Percentiles rank a stretch among this genome's conserved stretches.
These are phyloP conservation scores for Corymbia maculata DNA, from an alignment of 345 rosid genomes.

Conservation along the genomic window DNA sequence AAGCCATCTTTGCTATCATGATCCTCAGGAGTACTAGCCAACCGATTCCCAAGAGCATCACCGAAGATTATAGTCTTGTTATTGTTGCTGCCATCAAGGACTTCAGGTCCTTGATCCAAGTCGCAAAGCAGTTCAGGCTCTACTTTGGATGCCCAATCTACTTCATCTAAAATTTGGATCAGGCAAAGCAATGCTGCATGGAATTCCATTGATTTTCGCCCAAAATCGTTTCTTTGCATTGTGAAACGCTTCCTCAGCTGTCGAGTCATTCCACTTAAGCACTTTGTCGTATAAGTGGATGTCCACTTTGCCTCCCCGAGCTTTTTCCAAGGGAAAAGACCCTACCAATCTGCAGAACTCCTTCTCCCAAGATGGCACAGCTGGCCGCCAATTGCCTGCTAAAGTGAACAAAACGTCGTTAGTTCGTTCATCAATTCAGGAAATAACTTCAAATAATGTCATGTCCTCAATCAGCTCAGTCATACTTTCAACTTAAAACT, in stretches of 20 bases:
- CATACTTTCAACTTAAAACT: too few relatives aligned
- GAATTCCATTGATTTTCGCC: constrained; percentile 26
- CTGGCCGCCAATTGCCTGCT: neutral
- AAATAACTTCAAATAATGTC: neutral
- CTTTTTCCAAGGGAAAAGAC: constrained; percentile 1
- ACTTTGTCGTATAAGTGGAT: neutral
- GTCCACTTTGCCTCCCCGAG: neutral
- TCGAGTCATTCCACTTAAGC: constrained; percentile 37
- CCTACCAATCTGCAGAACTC: neutral
- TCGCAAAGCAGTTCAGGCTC: neutral
- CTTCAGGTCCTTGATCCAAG: too few relatives aligned
- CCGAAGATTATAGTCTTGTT: constrained; percentile 20
- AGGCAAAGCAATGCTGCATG: constrained; percentile 19
- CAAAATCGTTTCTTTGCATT: constrained; percentile 31
- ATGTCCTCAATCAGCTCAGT: too few relatives aligned
- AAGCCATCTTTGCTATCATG: neutral
- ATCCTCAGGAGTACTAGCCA: neutral
- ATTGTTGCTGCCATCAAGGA: too few relatives aligned
- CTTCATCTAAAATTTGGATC: constrained; percentile 16
- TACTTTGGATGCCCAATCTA: constrained; percentile 30
- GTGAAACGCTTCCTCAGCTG: constrained; percentile 32
- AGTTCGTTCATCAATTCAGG: neutral
- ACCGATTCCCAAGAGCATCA: neutral
- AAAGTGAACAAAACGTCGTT: neutral
- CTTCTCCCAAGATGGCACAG: constrained; percentile 3